Conservation (phyloP, 176 grass and related monocot species). For the Guadua angustifolia region DNA sequence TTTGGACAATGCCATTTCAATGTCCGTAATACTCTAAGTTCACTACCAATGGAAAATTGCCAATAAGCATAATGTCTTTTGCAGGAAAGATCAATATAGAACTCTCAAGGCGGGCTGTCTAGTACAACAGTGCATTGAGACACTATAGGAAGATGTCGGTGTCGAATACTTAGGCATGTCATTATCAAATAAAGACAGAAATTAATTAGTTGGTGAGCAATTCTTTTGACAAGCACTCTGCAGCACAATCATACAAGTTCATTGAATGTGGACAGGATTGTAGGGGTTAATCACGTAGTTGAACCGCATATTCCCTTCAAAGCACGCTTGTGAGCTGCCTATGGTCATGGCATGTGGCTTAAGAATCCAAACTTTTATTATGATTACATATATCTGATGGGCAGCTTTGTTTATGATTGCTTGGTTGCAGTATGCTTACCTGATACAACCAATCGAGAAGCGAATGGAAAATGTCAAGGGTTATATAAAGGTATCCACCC, state of each 20-base stretch:
- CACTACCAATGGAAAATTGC: background rate
- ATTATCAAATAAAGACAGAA: conserved; percentile 15
- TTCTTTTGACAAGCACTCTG: background rate
- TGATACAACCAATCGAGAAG: conserved; percentile 84
- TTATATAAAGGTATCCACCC: conserved; percentile 75
- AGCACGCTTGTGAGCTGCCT: background rate
- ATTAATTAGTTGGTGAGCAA: conserved; percentile 34
- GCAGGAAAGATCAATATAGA: background rate
- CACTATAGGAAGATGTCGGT: conserved; percentile 6
- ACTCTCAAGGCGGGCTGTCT: background rate
- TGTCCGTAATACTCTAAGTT: too few species aligned
- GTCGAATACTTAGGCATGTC: conserved; percentile 34
- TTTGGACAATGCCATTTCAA: background rate
- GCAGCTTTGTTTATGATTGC: conserved; percentile 5
- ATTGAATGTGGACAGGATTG: conserved; percentile 52
- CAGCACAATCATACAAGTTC: conserved; percentile 31
- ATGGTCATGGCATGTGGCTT: conserved; percentile 17
- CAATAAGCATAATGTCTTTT: background rate
- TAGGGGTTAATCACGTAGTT: background rate
- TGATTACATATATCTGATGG: background rate
- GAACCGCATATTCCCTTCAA: conserved; percentile 35
- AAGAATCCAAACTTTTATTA: conserved; percentile 19
- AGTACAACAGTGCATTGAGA: background rate
- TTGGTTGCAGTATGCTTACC: conserved; percentile 65
- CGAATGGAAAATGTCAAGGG: conserved; percentile 80